These are phyloP conservation scores for Chaetomium sp. DNA, from an alignment of 2,329 filamentous ascomycete species.

Conservation along the genomic window DNA sequence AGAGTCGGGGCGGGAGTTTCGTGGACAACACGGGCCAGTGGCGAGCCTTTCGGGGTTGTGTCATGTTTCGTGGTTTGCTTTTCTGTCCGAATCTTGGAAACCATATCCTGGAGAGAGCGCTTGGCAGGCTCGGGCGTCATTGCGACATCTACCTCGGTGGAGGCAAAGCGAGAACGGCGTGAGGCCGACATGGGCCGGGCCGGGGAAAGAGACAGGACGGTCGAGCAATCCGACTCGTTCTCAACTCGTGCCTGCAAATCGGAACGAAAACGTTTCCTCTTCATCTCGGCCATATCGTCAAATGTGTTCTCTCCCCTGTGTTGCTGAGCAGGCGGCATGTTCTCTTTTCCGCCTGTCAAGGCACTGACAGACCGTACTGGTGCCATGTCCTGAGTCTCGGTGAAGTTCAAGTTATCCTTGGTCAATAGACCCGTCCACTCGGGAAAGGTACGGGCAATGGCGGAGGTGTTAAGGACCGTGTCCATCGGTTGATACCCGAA, in stretches of 20 bases:
- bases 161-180: slow-evolving; percentile 25
- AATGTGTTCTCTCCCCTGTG: slow-evolving; percentile 38
- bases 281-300: slow-evolving; percentile 35
- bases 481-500: slow-evolving; percentile 22
- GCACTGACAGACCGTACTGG: slow-evolving; percentile 31
- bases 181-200: slow-evolving; percentile 15
- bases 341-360: slow-evolving; percentile 39
- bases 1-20: slow-evolving; percentile 7
- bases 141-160: slow-evolving; percentile 7
- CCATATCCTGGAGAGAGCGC: slow-evolving; percentile 24
- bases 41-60: slow-evolving; percentile 14
- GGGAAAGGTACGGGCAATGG: slow-evolving; percentile 43
- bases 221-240: slow-evolving; percentile 45
- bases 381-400: slow-evolving; percentile 19
- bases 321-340: slow-evolving; percentile 34
- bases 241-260: slow-evolving; percentile 51
- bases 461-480: slow-evolving; percentile 32
- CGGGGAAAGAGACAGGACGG: slow-evolving; percentile 37
- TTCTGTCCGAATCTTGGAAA: slow-evolving; percentile 24
- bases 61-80: slow-evolving; percentile 17
- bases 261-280: slow-evolving; percentile 35
- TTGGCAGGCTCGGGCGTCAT: slow-evolving; percentile 17
- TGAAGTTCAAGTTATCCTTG: slow-evolving; percentile 19
- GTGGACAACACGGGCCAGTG: slow-evolving; percentile 1
- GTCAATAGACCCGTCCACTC: slow-evolving; percentile 36